phyloP scores from a whole-genome alignment of 1,284 basidiomycete species.

The Microbotryomycetes sp. region DNA sequence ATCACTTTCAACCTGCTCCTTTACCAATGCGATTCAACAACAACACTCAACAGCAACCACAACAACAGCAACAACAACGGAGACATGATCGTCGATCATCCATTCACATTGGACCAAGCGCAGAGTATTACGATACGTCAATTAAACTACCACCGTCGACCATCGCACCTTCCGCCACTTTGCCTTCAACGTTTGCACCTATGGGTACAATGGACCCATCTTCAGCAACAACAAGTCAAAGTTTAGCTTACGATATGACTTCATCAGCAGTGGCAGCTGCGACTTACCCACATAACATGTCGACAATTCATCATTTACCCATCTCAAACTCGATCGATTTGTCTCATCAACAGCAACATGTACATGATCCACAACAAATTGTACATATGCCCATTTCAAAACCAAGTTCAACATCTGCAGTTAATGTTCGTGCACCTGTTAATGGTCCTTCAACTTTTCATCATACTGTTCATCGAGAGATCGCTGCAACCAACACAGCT shows the following conservation, averaged over 20 bases:
- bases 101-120: neutral
- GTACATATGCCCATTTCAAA: neutral
- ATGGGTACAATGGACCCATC: too few species aligned
- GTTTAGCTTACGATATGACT: too few species aligned
- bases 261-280: too few species aligned
- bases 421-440: neutral
- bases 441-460: neutral
- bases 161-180: neutral
- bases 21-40: neutral
- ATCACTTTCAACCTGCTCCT: neutral
- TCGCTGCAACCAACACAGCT: neutral
- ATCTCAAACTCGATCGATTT: too few species aligned
- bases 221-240: too few species aligned
- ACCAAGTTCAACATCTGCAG: neutral
- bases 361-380: too few species aligned
- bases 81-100: neutral
- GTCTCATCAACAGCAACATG: too few species aligned
- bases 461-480: neutral
- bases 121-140: neutral
- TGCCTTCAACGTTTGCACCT: neutral
- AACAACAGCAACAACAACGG: neutral
- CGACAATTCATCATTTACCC: too few species aligned
- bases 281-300: too few species aligned
- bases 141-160: too few species aligned
- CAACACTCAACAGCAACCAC: neutral